These are phyloP conservation scores for Rostrohypoxylon terebratum DNA, from an alignment of 495 filamentous ascomycete genomes.

Conservation along the genomic window DNA sequence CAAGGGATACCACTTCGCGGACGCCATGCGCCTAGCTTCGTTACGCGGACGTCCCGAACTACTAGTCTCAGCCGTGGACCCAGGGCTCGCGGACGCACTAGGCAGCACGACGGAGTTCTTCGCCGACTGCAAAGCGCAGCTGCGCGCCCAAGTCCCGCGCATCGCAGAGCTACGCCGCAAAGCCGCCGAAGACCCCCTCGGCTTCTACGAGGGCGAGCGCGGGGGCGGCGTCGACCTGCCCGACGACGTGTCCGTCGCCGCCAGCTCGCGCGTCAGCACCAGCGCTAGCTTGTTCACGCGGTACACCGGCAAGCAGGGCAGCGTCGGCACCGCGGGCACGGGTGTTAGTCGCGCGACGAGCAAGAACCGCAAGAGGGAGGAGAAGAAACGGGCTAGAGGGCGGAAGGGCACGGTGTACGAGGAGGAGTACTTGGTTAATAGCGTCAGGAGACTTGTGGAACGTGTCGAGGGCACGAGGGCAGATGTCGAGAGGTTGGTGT, in stretches of 20 bases:
- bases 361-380: slow-evolving; percentile 85
- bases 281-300: slow-evolving; percentile 87
- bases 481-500: slow-evolving; percentile 78
- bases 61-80: slow-evolving; percentile 70
- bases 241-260: slow-evolving; percentile 91
- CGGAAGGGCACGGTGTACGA: slow-evolving; percentile 98
- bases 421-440: slow-evolving; percentile 94
- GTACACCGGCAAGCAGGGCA: slow-evolving; percentile 78
- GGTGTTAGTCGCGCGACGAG: slow-evolving; percentile 77
- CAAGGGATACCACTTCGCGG: slow-evolving; percentile 83
- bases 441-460: slow-evolving; percentile 84
- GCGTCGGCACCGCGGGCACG: slow-evolving; percentile 73
- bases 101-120: slow-evolving; percentile 86
- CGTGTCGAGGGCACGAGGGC: slow-evolving; percentile 75
- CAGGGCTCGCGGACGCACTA: slow-evolving; percentile 79
- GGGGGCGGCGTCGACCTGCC: slow-evolving; percentile 76
- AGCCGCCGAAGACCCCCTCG: slow-evolving; percentile 82
- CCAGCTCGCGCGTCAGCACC: slow-evolving; percentile 81
- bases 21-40: slow-evolving; percentile 78
- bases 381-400: slow-evolving; percentile 92
- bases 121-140: slow-evolving; percentile 88
- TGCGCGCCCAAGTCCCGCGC: slow-evolving; percentile 84
- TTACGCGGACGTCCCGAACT: slow-evolving; percentile 59
- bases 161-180: slow-evolving; percentile 82
- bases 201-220: slow-evolving; percentile 78